Conservation (phyloP, 176 grass and related monocot species). For the Juncus inflexus region DNA sequence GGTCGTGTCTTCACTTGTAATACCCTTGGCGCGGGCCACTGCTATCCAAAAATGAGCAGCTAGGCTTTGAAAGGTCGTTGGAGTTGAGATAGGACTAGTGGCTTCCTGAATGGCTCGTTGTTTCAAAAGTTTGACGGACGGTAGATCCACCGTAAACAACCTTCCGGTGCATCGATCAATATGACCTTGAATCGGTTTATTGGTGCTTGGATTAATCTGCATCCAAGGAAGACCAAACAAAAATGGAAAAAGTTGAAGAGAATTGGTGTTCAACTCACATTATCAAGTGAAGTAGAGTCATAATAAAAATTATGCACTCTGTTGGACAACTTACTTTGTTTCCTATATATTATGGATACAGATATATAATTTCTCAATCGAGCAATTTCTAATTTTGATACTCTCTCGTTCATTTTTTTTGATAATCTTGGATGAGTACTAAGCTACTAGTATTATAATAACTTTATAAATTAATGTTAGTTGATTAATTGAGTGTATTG, state of each 20-base stretch:
- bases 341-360: no score
- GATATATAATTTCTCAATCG: no score
- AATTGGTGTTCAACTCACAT: no score
- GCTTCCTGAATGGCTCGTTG: constrained; percentile 2
- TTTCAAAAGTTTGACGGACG: background rate
- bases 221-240: background rate
- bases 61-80: background rate
- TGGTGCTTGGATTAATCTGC: background rate
- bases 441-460: no score
- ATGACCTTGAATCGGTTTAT: background rate
- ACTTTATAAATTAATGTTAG: background rate
- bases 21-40: background rate
- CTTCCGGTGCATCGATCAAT: background rate
- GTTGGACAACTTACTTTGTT: no score
- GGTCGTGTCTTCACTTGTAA: background rate
- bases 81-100: background rate
- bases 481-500: no score
- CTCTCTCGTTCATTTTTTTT: no score
- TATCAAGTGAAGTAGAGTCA: no score
- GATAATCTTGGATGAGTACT: no score
- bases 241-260: background rate
- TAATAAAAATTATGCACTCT: no score
- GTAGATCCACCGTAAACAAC: background rate
- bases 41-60: background rate
- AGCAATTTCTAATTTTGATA: no score